A percentile compares a stretch with the other conserved stretches of the same genome.
phyloP scores from a whole-genome alignment of 2,329 filamentous ascomycete genomes.

The Cladosporium phlei region DNA sequence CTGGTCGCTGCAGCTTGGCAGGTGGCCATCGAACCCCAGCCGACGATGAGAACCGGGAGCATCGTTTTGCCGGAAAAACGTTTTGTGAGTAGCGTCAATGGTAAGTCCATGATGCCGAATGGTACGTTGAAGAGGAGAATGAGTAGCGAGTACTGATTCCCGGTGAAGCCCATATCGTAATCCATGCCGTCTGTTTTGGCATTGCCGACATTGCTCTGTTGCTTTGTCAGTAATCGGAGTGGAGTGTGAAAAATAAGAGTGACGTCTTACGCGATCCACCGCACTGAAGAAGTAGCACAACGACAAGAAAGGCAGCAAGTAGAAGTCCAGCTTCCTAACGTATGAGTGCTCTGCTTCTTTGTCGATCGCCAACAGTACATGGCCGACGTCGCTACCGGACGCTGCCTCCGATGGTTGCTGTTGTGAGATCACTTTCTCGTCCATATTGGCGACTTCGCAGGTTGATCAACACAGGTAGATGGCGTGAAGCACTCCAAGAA shows the following conservation, averaged over 20 bases:
- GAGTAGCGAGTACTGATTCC: conserved; percentile 42
- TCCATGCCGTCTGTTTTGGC: conserved; percentile 49
- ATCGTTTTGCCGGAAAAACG: conserved; percentile 42
- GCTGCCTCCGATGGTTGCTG: background rate
- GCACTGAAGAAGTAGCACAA: conserved; percentile 40
- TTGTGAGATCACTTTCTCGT: background rate
- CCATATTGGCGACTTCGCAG: background rate
- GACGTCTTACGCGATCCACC: conserved; percentile 1
- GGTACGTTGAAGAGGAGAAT: conserved; percentile 50
- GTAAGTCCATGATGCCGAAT: conserved; percentile 47
- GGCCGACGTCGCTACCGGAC: background rate
- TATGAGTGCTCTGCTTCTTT: conserved; percentile 10
- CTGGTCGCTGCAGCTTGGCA: conserved; percentile 46
- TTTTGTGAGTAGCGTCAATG: conserved; percentile 47
- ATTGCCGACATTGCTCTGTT: conserved; percentile 45
- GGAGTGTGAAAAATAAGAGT: background rate
- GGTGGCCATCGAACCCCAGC: conserved; percentile 47
- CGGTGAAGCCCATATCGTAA: conserved; percentile 40
- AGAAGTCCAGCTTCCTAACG: conserved; percentile 33
- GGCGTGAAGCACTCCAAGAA: too few relatives aligned
- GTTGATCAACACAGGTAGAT: too few relatives aligned
- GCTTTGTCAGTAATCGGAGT: background rate
- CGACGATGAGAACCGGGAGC: conserved; percentile 42
- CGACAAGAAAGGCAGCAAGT: conserved; percentile 41
- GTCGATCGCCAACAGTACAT: conserved; percentile 6